Base-by-base conservation (phyloP, 2,329 filamentous ascomycete species). In the Phyllachora maydis region DNA sequence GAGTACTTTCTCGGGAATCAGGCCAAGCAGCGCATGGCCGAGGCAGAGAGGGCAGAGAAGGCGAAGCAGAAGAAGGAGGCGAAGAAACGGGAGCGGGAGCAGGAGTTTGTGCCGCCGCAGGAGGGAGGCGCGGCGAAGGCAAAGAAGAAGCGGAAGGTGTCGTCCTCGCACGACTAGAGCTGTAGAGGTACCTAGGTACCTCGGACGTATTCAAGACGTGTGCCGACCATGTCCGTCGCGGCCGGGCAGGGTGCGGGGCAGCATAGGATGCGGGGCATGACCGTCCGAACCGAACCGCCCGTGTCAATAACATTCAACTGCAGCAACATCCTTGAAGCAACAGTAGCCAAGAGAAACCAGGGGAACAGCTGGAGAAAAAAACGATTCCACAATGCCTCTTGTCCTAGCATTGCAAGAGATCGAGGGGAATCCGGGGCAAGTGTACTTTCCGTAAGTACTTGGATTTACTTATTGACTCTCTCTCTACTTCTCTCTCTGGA, bases 1-100 rank as follows among this genome's bases (percentile, higher is more conserved):
- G 85, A 95, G 54, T 98, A 91, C 54, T 95, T 95, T 49, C 51
- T 98, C 42, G 72, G 73, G 42, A 92, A 92, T 58, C 70, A 83
- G 41, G 83, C 81, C 29, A 92, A 91, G 60, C 79, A 91, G 40
- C 63, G 83, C 30, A 75, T 72, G 26, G 69, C 60, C 22, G 71
- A 76, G 48, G 74, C 85, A 42, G 76, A 79, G 40, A 60, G 81
- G 34, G 64, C 79, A 41, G 81, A 90, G 46, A 72, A 75, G 49
- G 83, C 92, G 54, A 75, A 69, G 49, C 60, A 69, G 48, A 85
- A 83, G 57, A 85, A 82, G 59, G 74, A 75, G 33, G 79, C 90
- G 47, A 90, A 79, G 62, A 65, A 74, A 52, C 74, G 73, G 47
- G 77, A 88, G 54, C 62, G 82, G 29, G 73, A 81, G 46, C 70